Base-by-base conservation (phyloP, 257 asterid genomes). In the Rehmannia glutinosa region DNA sequence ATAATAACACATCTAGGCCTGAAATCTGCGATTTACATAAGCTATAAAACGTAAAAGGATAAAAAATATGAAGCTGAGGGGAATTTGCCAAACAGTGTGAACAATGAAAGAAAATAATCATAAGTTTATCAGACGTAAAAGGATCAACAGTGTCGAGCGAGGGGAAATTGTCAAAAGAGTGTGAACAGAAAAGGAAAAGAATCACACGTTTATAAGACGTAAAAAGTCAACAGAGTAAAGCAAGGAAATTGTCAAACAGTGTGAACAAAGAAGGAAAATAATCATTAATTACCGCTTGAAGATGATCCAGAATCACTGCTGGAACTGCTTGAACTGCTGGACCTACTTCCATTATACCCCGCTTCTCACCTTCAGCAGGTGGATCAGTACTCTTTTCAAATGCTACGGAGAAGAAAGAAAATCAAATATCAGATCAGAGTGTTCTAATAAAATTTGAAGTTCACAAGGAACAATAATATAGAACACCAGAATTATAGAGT, bases 251-350 rank as follows among this genome's bases (percentile, higher is more conserved):
- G 43, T 6, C 6, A 21, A 57, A 5, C 47, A 57, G 13, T 42
- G 52, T 15, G 38, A 69, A 65, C 3, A n/a, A 1, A 25, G n/a
- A 58, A 33, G 54, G 38, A n/a, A 60, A 33, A 57, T 16, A 12
- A 13, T 56, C 2, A 79, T 27, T 21, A 66, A 27, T 77, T 84
- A 90, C 95, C 96, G 32, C 96, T 90, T 42, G 98, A 87, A 47
- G 91, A 80, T 35, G 98, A 89, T 23, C 92, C 98, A 35, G 98
- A 92, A 78, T 89, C 98, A 66, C 93, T 86, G 73, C 96, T 92
- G 61, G 97, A 92, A 79, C 93, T 87, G 81, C 98, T 89, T 1
- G 98, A 92, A 76, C 98, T 88, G 76, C 92, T 92, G 76, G 96
- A 85, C 71, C 82, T 85, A 66, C 74, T 74, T 32, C 86, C 80